Base-by-base conservation (phyloP, 192 early-diverging fungal species). In the Linnemannia exigua region DNA sequence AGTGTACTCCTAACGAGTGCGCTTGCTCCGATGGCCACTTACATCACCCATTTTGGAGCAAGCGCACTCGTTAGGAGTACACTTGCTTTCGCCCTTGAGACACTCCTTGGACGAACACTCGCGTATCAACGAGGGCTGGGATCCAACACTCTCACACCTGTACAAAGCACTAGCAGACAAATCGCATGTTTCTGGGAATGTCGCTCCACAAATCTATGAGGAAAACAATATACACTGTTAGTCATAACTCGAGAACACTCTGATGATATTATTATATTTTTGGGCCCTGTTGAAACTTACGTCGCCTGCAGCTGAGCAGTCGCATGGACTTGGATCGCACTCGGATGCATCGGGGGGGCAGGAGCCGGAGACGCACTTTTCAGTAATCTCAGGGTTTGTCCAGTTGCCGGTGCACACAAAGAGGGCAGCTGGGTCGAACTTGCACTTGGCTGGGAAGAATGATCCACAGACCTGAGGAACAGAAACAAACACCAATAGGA, bases 21-120 rank as follows among this genome's bases (percentile, higher is more conserved):
- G 54, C 68, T 1, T 79, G 70, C 28, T 47, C 31, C 33, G 35
- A n/a, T n/a, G n/a, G n/a, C 2, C 9, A 70, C 69, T 70, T 78
- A 78, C 76, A 44, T 70, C 20, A 0, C 70, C 70, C 50, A 33
- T 37, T 20, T n/a, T 47, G 33, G 31, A 47, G 28, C 70, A 79
- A 1, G 68, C 54, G 38, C 77, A 79, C 36, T 17, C 15, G 36
- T 44, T 68, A 22, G 15, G 28, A 58, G 31, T 50, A 38, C 76
- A 78, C 12, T 51, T 51, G 25, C 22, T 51, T 28, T 12, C 16
- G 22, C 36, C 68, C 15, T n/a, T 31, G 1, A 31, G 48, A 37
- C 76, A 78, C 20, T 15, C 25, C 22, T 63, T 63, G 58, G 54
- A 66, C 36, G 33, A 63, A 52, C 74, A 75, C 17, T 61, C 58